Base-by-base conservation (phyloP, 169 alveolate genomes). In the Babesia gibsoni region DNA sequence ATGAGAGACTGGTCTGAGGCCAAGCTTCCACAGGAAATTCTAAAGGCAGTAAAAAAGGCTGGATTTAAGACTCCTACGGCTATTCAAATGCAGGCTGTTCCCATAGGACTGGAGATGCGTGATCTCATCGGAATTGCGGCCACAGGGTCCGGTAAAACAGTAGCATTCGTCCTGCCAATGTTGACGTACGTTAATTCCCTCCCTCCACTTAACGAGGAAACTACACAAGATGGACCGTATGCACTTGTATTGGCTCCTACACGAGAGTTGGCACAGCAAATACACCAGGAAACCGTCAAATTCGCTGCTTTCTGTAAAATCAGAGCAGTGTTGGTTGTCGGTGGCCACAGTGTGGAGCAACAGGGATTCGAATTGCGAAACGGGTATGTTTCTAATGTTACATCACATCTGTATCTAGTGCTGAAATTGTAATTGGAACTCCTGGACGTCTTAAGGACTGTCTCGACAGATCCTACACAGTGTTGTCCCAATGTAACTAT, bases 111-210 rank as follows among this genome's bases (percentile, higher is more conserved):
- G 33, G 92, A 92, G 49, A 83, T 87, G 84, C 78, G 98, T 48
- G 99, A 97, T 85, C 67, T 97, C 73, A 95, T 97, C n/a, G 99
- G 99, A 16, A 89, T 96, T 41, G 99, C 99, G 5, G 98, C 94
- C 53, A 97, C 99, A 6, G 99, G 99, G 43, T 75, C 93, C 14
- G 97, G 97, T 20, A 96, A 97, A 83, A 95, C 99, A 30, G 94
- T 96, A 20, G 99, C 99, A 1, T 97, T 95, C 83, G 94, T 96
- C 53, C 88, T 96, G 18, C 99, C 99, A 12, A 77, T 96, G 93
- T 83, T 96, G 32, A 73, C 93, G 6, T 93, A 94, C 65, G 94
- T 96, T 16, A 77, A 90, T 39, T 75, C 88, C 9, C 75, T 93
- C 35, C 99, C 99, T 6, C 92, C 91, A 9, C 86, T 95, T 50